Evolutionary conservation across 2,329 filamentous ascomycete species (phyloP).

Genomic region (Colletotrichum sp.): DNA sequence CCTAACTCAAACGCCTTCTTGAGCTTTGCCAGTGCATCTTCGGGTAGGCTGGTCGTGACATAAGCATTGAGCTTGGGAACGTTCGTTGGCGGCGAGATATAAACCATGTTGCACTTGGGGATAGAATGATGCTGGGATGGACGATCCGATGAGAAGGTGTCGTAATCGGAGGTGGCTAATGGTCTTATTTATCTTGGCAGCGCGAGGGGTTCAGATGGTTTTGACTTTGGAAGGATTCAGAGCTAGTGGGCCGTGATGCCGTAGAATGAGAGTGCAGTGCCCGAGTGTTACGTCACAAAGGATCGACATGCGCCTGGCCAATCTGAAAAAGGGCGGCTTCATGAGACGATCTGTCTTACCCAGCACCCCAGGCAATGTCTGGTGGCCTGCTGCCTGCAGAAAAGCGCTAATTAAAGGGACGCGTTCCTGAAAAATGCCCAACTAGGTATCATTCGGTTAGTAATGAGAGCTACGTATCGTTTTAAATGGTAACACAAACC

Average conservation of each 20-base stretch:
- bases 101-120: neutral
- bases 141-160: neutral
- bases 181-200: neutral
- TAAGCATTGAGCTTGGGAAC: neutral
- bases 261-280: neutral
- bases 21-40: neutral
- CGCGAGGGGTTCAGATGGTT: neutral
- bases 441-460: neutral
- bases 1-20: constrained; percentile 26
- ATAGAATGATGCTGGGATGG: neutral
- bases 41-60: neutral
- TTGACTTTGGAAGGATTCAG: neutral
- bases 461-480: neutral
- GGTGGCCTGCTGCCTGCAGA: neutral
- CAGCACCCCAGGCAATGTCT: neutral
- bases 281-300: neutral
- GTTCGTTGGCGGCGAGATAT: neutral
- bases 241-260: neutral
- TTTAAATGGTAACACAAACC: neutral
- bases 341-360: neutral
- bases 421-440: neutral
- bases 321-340: neutral
- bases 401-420: neutral
- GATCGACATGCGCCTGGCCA: neutral
- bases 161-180: neutral